phyloP scores from a whole-genome alignment of 2,329 filamentous ascomycete genomes.

The Byssothecium circinans region DNA sequence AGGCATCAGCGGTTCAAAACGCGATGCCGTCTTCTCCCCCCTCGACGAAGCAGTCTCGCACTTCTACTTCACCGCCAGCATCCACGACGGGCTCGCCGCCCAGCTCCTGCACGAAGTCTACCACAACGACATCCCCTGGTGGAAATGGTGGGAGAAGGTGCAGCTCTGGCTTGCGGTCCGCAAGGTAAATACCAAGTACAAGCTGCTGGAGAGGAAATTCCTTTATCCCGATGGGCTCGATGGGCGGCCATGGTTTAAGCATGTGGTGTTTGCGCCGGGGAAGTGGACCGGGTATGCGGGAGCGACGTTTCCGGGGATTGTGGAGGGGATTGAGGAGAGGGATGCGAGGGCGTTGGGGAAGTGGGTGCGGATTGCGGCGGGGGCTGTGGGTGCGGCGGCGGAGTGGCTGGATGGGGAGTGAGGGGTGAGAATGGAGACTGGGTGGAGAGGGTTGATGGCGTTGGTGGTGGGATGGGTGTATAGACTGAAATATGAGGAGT shows the following conservation, averaged over 20 bases:
- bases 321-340: slow-evolving; percentile 60
- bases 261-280: slow-evolving; percentile 89
- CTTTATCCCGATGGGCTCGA: slow-evolving; percentile 76
- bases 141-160: slow-evolving; percentile 70
- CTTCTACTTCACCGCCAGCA: slow-evolving; percentile 52
- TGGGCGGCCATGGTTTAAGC: slow-evolving; percentile 85
- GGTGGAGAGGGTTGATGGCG: neutral
- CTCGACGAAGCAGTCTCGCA: slow-evolving; percentile 54
- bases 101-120: slow-evolving; percentile 52
- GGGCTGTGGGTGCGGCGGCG: slow-evolving; percentile 38
- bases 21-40: slow-evolving; percentile 41
- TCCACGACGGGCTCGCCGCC: slow-evolving; percentile 56
- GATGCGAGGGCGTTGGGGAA: slow-evolving; percentile 43
- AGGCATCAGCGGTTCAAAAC: neutral
- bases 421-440: neutral
- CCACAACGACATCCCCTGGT: slow-evolving; percentile 68
- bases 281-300: slow-evolving; percentile 90
- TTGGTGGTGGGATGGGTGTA: too few relatives aligned
- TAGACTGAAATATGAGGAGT: too few relatives aligned
- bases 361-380: slow-evolving; percentile 49
- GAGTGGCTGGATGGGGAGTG: slow-evolving; percentile 33
- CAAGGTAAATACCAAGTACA: slow-evolving; percentile 77
- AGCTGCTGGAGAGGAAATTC: slow-evolving; percentile 79
- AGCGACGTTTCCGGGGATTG: slow-evolving; percentile 65
- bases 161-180: slow-evolving; percentile 65